Base-by-base conservation (phyloP, 176 grass and related monocot genomes). In the Avena atlantica region DNA sequence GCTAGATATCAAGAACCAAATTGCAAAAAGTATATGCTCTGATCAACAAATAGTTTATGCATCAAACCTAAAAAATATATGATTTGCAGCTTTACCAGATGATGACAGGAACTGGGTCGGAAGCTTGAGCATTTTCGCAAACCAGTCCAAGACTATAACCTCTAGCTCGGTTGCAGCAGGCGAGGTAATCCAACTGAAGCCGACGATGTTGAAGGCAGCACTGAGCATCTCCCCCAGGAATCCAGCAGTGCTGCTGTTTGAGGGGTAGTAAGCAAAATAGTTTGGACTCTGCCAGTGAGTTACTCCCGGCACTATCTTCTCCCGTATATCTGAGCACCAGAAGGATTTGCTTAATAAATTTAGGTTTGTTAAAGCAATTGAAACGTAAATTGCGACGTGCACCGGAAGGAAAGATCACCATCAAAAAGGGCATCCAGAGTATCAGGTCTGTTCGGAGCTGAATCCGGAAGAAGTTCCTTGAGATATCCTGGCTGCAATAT, bases 261-360 rank as follows among this genome's bases (percentile, higher is more conserved):
- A 82, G 42, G 83, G 92, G 70, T 94, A 94, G 49, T 97, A 92
- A 1, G 92, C 92, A 79, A 78, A 93, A 63, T 82, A 93, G 60
- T 89, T 91, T 23, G 94, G 94, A 84, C 89, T 96, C 68, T 96
- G 94, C 94, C 94, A 96, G 55, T 96, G 94, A 24, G 94, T 96
- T 31, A 93, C 55, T 52, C 94, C 94, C 0, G 94, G 94, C 73
- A 96, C 21, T 44, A 96, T 96, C 78, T 93, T 78, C 31, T 89
- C 76, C 4, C 8, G 83, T 58, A 94, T 88, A 80, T 97, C 94
- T 70, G 81, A 23, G 15, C 76, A 60, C 52, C 52, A 57, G 6
- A 83, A 51, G 16, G 47, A 71, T 36, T 78, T 62, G 55, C 13
- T 75, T 36, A 74, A 84, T 47, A 49, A 66, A 65, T 12, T 25